These are phyloP conservation scores for Leccinum sublutescens DNA, from an alignment of 768 basidiomycete genomes.

Conservation along the genomic window DNA sequence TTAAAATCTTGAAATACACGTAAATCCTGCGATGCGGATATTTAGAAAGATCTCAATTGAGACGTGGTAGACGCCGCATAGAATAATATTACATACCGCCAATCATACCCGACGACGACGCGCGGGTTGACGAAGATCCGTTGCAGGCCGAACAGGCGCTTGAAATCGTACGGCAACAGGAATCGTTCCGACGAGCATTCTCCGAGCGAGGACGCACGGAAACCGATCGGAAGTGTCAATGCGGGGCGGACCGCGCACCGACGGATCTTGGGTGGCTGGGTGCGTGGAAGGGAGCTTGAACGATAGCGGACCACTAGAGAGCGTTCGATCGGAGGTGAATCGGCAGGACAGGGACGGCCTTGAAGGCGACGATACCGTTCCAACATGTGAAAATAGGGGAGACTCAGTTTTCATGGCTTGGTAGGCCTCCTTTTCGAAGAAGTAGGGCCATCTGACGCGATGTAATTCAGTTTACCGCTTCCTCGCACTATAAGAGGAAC, in stretches of 20 bases:
- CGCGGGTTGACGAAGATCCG: conserved; percentile 39
- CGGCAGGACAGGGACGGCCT: conserved; percentile 41
- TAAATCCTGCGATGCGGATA: conserved; percentile 21
- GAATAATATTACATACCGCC: conserved; percentile 24
- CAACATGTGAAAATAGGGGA: conserved; percentile 46
- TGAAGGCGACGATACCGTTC: conserved; percentile 44
- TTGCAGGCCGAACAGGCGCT: conserved; percentile 37
- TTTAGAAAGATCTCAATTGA: too few relatives aligned
- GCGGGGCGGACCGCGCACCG: conserved; percentile 15
- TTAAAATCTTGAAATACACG: conserved; percentile 35
- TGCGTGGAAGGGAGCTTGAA: conserved; percentile 11
- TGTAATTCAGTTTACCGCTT: background rate
- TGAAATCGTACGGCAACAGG: conserved; percentile 42
- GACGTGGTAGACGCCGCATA: too few relatives aligned
- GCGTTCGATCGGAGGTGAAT: conserved; percentile 36
- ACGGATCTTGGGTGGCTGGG: conserved; percentile 9
- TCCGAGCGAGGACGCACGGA: conserved; percentile 14
- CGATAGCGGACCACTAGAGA: conserved; percentile 33
- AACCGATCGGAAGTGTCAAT: conserved; percentile 12
- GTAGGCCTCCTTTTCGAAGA: conserved; percentile 37
- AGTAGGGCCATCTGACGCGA: conserved; percentile 37
- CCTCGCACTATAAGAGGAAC: background rate
- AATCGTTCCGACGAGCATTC: conserved; percentile 39
- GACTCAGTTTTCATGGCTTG: conserved; percentile 36
- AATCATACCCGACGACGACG: conserved; percentile 38